These are phyloP conservation scores for Stropharia rugosoannulata DNA, from an alignment of 768 basidiomycete species.

Conservation along the genomic window DNA sequence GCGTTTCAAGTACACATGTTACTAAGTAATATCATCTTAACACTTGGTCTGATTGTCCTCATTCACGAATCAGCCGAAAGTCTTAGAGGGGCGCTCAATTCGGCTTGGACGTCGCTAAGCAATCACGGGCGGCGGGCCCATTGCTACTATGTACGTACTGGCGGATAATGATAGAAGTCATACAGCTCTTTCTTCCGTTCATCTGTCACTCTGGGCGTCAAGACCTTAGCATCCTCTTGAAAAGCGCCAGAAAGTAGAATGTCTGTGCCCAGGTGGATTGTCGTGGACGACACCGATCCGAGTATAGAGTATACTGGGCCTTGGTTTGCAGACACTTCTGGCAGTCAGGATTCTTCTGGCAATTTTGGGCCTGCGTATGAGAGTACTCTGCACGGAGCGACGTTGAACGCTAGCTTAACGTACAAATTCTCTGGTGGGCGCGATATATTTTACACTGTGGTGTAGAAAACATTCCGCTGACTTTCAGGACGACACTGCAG, in stretches of 20 bases:
- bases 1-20: not conserved
- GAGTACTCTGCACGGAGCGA: slow-evolving; percentile 18
- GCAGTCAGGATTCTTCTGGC: slow-evolving; percentile 13
- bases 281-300: slow-evolving; percentile 21
- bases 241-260: not conserved
- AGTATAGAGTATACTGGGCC: slow-evolving; percentile 15
- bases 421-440: slow-evolving; percentile 17
- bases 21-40: not conserved
- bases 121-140: too few relatives aligned
- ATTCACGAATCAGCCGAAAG: not conserved
- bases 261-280: slow-evolving; percentile 10
- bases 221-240: not conserved
- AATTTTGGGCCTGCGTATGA: slow-evolving; percentile 18
- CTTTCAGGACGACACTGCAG: not conserved
- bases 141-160: too few relatives aligned
- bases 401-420: slow-evolving; percentile 10
- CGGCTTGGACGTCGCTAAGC: too few relatives aligned
- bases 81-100: too few relatives aligned
- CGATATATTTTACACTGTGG: not conserved
- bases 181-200: not conserved
- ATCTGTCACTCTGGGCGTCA: not conserved
- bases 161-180: not conserved
- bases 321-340: slow-evolving; percentile 17
- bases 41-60: not conserved
- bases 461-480: not conserved